These are phyloP conservation scores for Shiraia sp. DNA, from an alignment of 2,329 filamentous ascomycete species.

Conservation along the genomic window DNA sequence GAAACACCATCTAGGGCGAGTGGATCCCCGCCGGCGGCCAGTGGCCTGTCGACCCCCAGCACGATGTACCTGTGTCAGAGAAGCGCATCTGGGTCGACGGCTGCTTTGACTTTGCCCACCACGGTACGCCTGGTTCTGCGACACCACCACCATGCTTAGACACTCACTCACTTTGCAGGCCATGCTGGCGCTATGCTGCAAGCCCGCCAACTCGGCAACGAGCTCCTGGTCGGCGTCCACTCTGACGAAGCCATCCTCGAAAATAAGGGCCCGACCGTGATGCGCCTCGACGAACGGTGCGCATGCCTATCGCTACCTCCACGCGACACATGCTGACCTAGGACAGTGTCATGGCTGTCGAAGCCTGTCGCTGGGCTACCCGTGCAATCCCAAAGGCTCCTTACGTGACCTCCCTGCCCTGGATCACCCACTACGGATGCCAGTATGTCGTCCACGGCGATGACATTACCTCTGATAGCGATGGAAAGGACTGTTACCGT, in stretches of 20 bases:
- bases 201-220: conserved; percentile 84
- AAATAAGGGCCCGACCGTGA: conserved; percentile 97
- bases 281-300: conserved; percentile 85
- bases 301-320: conserved; percentile 21
- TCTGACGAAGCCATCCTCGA: conserved; percentile 93
- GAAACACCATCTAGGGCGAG: conserved; percentile 31
- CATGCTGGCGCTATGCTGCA: conserved; percentile 97
- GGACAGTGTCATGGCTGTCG: conserved; percentile 77
- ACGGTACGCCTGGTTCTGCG: conserved; percentile 60
- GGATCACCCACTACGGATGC: conserved; percentile 95
- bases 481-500: conserved; percentile 94
- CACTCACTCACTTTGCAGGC: conserved; percentile 56
- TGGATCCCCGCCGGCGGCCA: conserved; percentile 57
- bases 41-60: conserved; percentile 68
- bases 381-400: conserved; percentile 81
- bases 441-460: conserved; percentile 95
- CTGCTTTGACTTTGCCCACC: conserved; percentile 99
- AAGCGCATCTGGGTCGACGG: conserved; percentile 96
- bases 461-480: conserved; percentile 93
- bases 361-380: conserved; percentile 95
- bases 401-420: conserved; percentile 90
- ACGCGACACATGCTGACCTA: conserved; percentile 15
- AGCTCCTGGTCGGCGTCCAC: conserved; percentile 91
- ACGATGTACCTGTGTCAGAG: conserved; percentile 60
- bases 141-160: neutral